Evolutionary conservation across 139 green algal genomes (phyloP), one percentile per base, ranked within the genome.

Genomic region (Dunaliella primolecta): DNA sequence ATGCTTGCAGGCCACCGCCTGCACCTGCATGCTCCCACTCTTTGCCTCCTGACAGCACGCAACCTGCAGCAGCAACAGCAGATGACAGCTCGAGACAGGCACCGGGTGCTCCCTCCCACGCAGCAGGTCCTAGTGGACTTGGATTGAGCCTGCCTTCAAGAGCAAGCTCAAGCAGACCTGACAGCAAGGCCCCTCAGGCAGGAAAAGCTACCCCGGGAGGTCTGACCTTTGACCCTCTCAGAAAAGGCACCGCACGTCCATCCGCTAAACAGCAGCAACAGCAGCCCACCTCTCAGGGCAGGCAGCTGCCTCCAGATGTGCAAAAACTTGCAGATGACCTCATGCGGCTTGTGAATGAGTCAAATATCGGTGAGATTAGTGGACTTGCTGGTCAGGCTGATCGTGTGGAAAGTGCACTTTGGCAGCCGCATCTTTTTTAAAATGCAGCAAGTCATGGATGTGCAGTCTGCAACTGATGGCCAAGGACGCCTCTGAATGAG

Each of bases 251-350:
- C 2, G 27, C 2, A 77, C 2, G 2, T 32, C 2, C 29, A 77
- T 7, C 15, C 56, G 20, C 20, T 72, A 72, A 36, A 36, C 25
- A 34, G 7, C 78, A 83, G 30, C 80, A 56, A 56, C 56, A 56
- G 80, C 30, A 78, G 31, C 2, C 78, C 36, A 80, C 27, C 27
- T 3, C 20, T 7, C 70, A 31, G 70, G 11, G 32, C n/a, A n/a
- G n/a, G n/a, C 32, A 81, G 37, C 36, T 91, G n/a, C 84, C 77
- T 0, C 78, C 88, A 29, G 82, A 90, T 3, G 84, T 88, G 0
- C 84, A 90, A 77, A 36, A 71, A n/a, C 74, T 93, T n/a, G 87
- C 88, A 70, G 88, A 93, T 36, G 90, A 93, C 29, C 37, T 93
- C 1, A 34, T 89, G 36, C 81, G 84, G 34, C 75, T 93, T 31